These are phyloP conservation scores for Scheffersomyces stambukii DNA, from an alignment of 1,139 yeast species.

Conservation along the genomic window DNA sequence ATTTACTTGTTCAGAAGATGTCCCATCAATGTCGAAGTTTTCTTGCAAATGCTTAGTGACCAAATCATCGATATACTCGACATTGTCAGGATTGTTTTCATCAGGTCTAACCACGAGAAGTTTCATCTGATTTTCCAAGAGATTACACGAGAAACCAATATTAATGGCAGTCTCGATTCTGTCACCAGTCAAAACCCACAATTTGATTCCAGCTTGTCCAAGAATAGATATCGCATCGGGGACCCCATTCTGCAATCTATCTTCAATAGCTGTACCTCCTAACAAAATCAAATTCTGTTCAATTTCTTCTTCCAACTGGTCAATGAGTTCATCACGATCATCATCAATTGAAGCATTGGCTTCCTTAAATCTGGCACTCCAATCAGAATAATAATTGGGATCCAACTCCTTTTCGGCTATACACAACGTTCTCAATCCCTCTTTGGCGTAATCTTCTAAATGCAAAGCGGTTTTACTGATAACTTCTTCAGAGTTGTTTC, in stretches of 20 bases:
- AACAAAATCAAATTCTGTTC: constrained; percentile 69
- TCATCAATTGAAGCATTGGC: constrained; percentile 72
- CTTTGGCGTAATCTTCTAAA: constrained; percentile 90
- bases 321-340: constrained; percentile 75
- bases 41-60: constrained; percentile 38
- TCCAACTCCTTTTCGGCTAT: constrained; percentile 78
- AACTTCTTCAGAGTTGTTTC: constrained; percentile 29
- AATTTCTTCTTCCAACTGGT: constrained; percentile 71
- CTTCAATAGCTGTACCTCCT: constrained; percentile 98
- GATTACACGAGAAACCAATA: constrained; percentile 93
- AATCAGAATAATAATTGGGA: constrained; percentile 54
- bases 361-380: constrained; percentile 66
- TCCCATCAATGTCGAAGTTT: constrained; percentile 30
- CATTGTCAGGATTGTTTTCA: constrained; percentile 20
- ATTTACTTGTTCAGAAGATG: constrained; percentile 19
- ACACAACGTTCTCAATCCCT: constrained; percentile 92
- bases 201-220: constrained; percentile 86
- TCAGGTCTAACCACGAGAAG: constrained; percentile 60
- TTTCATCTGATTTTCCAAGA: constrained; percentile 84
- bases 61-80: constrained; percentile 27
- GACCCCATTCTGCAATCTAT: constrained; percentile 91
- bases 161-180: constrained; percentile 97
- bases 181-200: constrained; percentile 98
- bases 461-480: constrained; percentile 62
- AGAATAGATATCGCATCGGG: constrained; percentile 87